Evolutionary conservation across 352 stramenopile species (phyloP).

Genomic region (Pythium myriotylum): DNA sequence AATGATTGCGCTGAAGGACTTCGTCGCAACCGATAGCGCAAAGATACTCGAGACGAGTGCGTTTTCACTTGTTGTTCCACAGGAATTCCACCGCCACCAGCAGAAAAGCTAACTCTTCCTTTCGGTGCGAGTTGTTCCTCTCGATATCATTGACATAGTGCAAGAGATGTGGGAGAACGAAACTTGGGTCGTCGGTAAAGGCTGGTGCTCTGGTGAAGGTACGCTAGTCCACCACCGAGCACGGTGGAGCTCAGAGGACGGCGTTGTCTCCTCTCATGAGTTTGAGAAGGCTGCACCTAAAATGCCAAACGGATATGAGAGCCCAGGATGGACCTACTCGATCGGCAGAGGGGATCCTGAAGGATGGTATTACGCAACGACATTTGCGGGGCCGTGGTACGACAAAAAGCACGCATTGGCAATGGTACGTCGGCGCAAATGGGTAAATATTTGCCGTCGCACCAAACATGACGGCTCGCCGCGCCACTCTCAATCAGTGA

Average conservation of each 20-base stretch:
- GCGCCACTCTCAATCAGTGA: not conserved
- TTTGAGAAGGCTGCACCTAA: slow-evolving; percentile 32
- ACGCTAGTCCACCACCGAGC: slow-evolving; percentile 13
- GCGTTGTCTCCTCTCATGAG: slow-evolving; percentile 19
- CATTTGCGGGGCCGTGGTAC: slow-evolving; percentile 42
- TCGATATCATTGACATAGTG: slow-evolving; percentile 24
- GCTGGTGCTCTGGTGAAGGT: slow-evolving; percentile 29
- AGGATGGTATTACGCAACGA: slow-evolving; percentile 42
- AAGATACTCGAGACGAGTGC: not conserved
- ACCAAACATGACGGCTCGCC: slow-evolving; percentile 4
- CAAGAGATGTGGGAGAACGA: slow-evolving; percentile 51
- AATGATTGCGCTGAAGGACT: slow-evolving; percentile 30
- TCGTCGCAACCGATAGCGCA: slow-evolving; percentile 1
- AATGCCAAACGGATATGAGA: slow-evolving; percentile 24
- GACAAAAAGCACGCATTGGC: slow-evolving; percentile 19
- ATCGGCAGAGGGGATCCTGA: slow-evolving; percentile 38
- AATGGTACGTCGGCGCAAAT: slow-evolving; percentile 36
- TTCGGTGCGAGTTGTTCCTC: slow-evolving; percentile 21
- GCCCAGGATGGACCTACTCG: slow-evolving; percentile 32
- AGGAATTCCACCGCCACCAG: slow-evolving; percentile 10
- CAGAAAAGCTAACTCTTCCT: slow-evolving; percentile 26
- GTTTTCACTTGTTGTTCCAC: slow-evolving; percentile 28
- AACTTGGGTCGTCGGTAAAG: slow-evolving; percentile 24
- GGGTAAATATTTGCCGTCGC: slow-evolving; percentile 15
- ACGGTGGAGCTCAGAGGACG: slow-evolving; percentile 35